Evolutionary conservation across 2,329 filamentous ascomycete genomes (phyloP).

Genomic region (Hymenotorrendiella dingleyae): DNA sequence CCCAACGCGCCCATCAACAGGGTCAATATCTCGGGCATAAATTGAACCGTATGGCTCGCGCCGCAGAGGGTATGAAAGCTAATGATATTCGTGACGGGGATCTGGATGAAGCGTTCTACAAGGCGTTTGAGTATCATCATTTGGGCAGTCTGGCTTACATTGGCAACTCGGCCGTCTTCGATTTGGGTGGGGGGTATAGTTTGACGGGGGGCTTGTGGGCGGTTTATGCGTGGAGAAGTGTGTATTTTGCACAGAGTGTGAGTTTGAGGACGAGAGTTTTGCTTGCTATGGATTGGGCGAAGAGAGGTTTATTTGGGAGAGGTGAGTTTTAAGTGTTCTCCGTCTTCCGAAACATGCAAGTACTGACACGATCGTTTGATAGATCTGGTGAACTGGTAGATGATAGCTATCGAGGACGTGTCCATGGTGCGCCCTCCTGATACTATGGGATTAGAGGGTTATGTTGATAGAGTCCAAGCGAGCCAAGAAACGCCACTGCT

Average conservation of each 20-base stretch:
- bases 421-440: too few relatives aligned
- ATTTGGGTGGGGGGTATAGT: conserved; percentile 71
- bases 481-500: too few relatives aligned
- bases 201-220: conserved; percentile 81
- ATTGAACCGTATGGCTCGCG: conserved; percentile 82
- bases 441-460: too few relatives aligned
- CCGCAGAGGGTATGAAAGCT: conserved; percentile 64
- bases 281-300: conserved; percentile 98
- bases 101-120: conserved; percentile 86
- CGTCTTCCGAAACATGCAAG: background rate
- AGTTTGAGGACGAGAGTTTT: conserved; percentile 83
- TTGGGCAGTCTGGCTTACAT: conserved; percentile 90
- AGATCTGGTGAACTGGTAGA: conserved; percentile 6
- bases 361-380: background rate
- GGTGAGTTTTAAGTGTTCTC: conserved; percentile 45
- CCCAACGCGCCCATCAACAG: conserved; percentile 94
- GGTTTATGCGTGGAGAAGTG: conserved; percentile 91
- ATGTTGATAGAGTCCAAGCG: too few relatives aligned
- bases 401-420: too few relatives aligned
- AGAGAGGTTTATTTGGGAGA: conserved; percentile 89
- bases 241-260: conserved; percentile 97
- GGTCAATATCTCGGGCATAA: conserved; percentile 89
- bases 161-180: conserved; percentile 93
- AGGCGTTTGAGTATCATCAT: conserved; percentile 90
- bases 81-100: conserved; percentile 87